Percentiles rank a stretch among this genome's conserved stretches.
Evolutionary conservation across 2,329 filamentous ascomycete genomes (phyloP).

Genomic region (Claviceps lovelessii): DNA sequence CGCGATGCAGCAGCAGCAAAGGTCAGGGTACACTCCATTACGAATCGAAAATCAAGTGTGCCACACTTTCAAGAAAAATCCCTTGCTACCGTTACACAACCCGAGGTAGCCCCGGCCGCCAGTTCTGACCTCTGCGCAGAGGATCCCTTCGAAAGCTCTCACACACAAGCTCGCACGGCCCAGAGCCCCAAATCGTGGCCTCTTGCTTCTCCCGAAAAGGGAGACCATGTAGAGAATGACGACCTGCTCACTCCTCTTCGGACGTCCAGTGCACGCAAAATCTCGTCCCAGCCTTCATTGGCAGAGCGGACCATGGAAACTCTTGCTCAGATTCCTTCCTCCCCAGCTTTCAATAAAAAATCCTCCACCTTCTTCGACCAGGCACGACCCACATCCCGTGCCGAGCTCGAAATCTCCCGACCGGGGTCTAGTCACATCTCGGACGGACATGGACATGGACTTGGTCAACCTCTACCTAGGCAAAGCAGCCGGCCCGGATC

Average conservation of each 20-base stretch:
- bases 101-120: background rate
- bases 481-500: slow-evolving; percentile 41
- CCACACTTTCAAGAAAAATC: slow-evolving; percentile 4
- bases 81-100: slow-evolving; percentile 1
- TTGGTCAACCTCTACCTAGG: slow-evolving; percentile 34
- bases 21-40: slow-evolving; percentile 6
- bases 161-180: background rate
- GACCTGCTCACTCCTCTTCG: slow-evolving; percentile 7
- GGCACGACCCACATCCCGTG: slow-evolving; percentile 40
- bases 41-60: slow-evolving; percentile 5
- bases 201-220: background rate
- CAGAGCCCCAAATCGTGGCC: background rate
- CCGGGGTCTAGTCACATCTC: slow-evolving; percentile 47
- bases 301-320: slow-evolving; percentile 80
- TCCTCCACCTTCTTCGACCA: slow-evolving; percentile 59
- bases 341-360: slow-evolving; percentile 53
- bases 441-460: slow-evolving; percentile 44
- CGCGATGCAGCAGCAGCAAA: slow-evolving; percentile 3
- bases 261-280: slow-evolving; percentile 12
- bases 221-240: background rate
- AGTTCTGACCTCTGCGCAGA: background rate
- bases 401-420: slow-evolving; percentile 30
- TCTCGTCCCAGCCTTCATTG: slow-evolving; percentile 41
- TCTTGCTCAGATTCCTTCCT: slow-evolving; percentile 61
- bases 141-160: background rate